phyloP scores from a whole-genome alignment of 2,329 filamentous ascomycete species.

The Fusarium burgessii region DNA sequence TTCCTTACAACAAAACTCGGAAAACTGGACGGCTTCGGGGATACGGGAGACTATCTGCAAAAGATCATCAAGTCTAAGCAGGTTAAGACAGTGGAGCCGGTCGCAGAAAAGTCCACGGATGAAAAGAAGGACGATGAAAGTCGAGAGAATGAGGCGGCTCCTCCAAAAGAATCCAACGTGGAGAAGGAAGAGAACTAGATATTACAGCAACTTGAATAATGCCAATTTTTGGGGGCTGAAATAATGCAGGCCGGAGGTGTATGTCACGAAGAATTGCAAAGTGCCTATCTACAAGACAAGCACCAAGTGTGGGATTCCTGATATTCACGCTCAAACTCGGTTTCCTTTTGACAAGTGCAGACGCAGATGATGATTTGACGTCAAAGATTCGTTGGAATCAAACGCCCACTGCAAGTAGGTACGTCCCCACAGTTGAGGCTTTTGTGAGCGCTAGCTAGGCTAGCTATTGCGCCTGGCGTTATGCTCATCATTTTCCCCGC shows the following conservation, averaged over 20 bases:
- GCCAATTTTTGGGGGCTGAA: slow-evolving; percentile 10
- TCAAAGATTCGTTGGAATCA: background rate
- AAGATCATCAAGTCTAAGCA: slow-evolving; percentile 73
- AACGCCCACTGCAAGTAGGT: background rate
- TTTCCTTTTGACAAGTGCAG: background rate
- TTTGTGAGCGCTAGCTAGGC: background rate
- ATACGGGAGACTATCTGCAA: slow-evolving; percentile 77
- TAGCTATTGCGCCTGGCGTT: slow-evolving; percentile 8
- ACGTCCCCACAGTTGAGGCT: slow-evolving; percentile 9
- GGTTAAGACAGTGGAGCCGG: slow-evolving; percentile 37
- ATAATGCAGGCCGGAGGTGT: slow-evolving; percentile 1
- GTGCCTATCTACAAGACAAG: background rate
- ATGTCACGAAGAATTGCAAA: slow-evolving; percentile 26
- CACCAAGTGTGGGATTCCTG: background rate
- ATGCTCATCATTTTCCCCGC: slow-evolving; percentile 15
- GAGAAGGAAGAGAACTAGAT: slow-evolving; percentile 40
- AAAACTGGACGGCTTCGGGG: slow-evolving; percentile 83
- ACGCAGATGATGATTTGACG: background rate
- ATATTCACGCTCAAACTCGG: background rate
- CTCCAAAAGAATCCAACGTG: slow-evolving; percentile 26
- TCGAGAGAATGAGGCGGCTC: slow-evolving; percentile 26
- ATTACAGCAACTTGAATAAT: slow-evolving; percentile 2
- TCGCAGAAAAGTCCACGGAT: slow-evolving; percentile 20
- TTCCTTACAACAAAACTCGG: slow-evolving; percentile 77
- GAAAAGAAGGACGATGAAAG: slow-evolving; percentile 31